Conservation (phyloP, 257 asterid species). For the Solanum etuberosum region DNA sequence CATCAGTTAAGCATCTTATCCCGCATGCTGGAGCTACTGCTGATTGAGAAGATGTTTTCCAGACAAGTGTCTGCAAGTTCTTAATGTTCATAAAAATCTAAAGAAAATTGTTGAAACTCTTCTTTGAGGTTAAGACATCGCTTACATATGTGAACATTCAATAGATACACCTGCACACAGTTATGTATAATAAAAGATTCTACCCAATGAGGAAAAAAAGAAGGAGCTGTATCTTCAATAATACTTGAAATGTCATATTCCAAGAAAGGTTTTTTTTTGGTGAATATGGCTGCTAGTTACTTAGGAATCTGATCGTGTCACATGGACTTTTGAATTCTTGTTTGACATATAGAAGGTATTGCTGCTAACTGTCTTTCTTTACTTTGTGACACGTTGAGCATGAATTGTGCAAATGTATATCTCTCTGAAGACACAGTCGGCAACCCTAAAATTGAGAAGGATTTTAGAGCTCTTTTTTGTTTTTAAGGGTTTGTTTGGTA, state of each 20-base stretch:
- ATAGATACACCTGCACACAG: not conserved
- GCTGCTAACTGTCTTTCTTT: not conserved
- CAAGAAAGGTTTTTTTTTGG: not conserved
- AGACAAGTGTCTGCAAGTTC: not conserved
- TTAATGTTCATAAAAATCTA: not conserved
- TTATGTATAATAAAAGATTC: not conserved
- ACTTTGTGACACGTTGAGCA: not conserved
- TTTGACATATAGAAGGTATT: not conserved
- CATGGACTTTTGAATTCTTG: not conserved
- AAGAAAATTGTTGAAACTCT: not conserved
- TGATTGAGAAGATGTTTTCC: not conserved
- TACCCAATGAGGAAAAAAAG: not conserved
- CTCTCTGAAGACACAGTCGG: not conserved
- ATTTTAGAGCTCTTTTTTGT: not conserved
- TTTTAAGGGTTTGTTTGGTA: not conserved
- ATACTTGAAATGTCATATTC: not conserved
- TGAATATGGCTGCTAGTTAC: not conserved
- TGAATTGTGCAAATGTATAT: not conserved
- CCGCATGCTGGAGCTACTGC: not conserved
- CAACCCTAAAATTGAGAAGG: not conserved
- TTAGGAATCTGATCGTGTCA: not conserved
- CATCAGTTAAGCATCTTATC: not conserved
- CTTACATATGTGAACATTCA: not conserved
- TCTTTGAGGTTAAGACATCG: not conserved
- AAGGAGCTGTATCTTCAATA: not conserved